A percentile compares a stretch with the other conserved stretches of the same genome.
Evolutionary conservation across 768 basidiomycete species (phyloP).

Genomic region (Exidia glandulosa): DNA sequence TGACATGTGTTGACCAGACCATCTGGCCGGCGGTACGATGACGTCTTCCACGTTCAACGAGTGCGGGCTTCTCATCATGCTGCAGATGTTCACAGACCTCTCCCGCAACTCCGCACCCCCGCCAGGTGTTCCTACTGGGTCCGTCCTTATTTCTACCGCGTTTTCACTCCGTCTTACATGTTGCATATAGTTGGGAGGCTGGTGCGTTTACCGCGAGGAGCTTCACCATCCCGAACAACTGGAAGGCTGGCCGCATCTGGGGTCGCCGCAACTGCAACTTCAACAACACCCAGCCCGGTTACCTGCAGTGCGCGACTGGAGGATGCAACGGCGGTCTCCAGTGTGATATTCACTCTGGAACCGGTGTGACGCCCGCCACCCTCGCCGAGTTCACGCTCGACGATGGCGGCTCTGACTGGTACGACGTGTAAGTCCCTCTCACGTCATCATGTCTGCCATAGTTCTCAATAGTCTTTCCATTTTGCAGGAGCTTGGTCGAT

Average conservation of each 20-base stretch:
- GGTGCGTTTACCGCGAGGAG: slow-evolving; percentile 11
- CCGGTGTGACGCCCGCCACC: slow-evolving; percentile 24
- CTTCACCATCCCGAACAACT: slow-evolving; percentile 49
- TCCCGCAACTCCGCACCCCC: background rate
- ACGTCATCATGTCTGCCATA: background rate
- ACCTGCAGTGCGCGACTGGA: slow-evolving; percentile 26
- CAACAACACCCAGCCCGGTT: slow-evolving; percentile 18
- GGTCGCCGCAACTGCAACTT: slow-evolving; percentile 33
- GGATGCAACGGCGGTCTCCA: slow-evolving; percentile 20
- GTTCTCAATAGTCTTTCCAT: background rate
- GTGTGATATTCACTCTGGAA: slow-evolving; percentile 22
- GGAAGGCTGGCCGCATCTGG: slow-evolving; percentile 59
- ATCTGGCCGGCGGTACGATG: background rate
- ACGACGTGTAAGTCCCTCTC: background rate
- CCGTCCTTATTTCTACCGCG: slow-evolving; percentile 7
- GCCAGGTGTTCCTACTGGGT: slow-evolving; percentile 7
- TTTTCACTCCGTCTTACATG: background rate
- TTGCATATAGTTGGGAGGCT: background rate
- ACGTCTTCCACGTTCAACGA: no score
- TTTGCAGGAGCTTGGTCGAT: slow-evolving; percentile 42
- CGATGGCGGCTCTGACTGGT: background rate
- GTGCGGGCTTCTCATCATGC: background rate
- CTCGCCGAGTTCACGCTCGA: slow-evolving; percentile 23
- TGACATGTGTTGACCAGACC: background rate
- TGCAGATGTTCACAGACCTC: slow-evolving; percentile 8